Evolutionary conservation across 768 basidiomycete genomes (phyloP).

Genomic region (Xerocomellus intermedius): DNA sequence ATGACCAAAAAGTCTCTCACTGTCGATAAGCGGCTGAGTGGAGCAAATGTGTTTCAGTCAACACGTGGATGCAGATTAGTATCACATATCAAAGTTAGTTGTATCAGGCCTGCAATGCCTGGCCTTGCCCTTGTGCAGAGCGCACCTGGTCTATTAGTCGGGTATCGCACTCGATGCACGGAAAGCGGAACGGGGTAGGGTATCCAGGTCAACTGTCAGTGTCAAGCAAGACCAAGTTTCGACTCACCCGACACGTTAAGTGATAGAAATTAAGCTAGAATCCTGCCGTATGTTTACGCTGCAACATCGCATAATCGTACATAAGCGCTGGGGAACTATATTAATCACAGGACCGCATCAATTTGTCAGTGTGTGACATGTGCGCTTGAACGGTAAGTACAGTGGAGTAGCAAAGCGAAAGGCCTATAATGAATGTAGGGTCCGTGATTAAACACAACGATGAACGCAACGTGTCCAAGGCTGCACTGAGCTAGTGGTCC

Average conservation of each 20-base stretch:
- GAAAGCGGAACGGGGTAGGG: background rate
- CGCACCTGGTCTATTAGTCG: background rate
- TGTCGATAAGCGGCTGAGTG: constrained; percentile 18
- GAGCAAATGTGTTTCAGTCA: constrained; percentile 23
- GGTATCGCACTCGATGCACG: background rate
- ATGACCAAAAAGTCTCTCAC: background rate
- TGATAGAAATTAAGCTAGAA: background rate
- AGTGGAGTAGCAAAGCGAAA: background rate
- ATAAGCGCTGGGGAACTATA: background rate
- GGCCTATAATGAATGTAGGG: background rate
- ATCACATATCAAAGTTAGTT: background rate
- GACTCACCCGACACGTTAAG: background rate
- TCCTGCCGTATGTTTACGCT: background rate
- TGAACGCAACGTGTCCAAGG: background rate
- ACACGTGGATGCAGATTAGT: constrained; percentile 3
- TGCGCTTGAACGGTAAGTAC: background rate
- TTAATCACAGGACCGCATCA: background rate
- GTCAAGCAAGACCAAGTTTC: background rate
- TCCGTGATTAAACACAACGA: background rate
- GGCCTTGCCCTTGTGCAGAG: background rate
- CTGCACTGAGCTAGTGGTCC: background rate
- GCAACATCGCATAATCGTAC: background rate
- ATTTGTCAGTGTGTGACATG: background rate
- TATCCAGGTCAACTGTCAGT: background rate
- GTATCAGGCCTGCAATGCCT: background rate